Percentiles rank a stretch among this genome's conserved stretches.
Evolutionary conservation across 108 stramenopile species (phyloP).

Genomic region (Conticribra weissflogii): DNA sequence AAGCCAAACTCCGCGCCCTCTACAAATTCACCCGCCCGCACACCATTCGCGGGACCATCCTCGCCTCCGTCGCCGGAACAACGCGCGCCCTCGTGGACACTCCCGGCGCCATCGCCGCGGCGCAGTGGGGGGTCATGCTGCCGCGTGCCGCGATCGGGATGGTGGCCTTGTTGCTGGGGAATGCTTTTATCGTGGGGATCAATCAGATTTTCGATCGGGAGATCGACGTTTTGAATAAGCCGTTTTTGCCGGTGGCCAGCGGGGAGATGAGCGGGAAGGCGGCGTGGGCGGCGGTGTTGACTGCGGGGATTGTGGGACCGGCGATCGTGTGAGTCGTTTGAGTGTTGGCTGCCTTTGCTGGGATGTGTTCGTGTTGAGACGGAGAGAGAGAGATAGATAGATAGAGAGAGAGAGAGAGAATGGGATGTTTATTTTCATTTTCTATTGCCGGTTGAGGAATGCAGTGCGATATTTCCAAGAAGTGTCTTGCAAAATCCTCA

Average conservation of each 20-base stretch:
- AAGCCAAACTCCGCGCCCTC: conserved; percentile 78
- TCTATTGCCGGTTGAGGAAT: too few species aligned
- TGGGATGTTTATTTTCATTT: too few species aligned
- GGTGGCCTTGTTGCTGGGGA: conserved; percentile 90
- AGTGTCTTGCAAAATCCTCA: too few species aligned
- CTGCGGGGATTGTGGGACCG: conserved; percentile 69
- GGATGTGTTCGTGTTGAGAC: not conserved
- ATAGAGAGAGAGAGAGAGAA: too few species aligned
- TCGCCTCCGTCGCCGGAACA: conserved; percentile 93
- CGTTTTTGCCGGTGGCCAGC: conserved; percentile 94
- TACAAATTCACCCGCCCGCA: conserved; percentile 98
- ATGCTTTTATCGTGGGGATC: conserved; percentile 97
- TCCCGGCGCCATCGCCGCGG: conserved; percentile 66
- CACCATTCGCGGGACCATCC: conserved; percentile 95
- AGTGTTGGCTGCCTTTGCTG: not conserved
- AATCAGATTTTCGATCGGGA: conserved; percentile 96
- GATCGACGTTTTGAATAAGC: conserved; percentile 96
- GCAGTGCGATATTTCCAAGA: too few species aligned
- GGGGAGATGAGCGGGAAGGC: conserved; percentile 87
- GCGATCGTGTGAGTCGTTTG: conserved; percentile 65
- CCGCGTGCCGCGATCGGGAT: conserved; percentile 89
- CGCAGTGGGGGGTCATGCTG: conserved; percentile 71
- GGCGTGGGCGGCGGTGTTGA: conserved; percentile 84
- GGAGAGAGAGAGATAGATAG: too few species aligned
- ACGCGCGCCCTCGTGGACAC: conserved; percentile 90